These are phyloP conservation scores for Fusarium agapanthi DNA, from an alignment of 2,329 filamentous ascomycete genomes.

Conservation along the genomic window DNA sequence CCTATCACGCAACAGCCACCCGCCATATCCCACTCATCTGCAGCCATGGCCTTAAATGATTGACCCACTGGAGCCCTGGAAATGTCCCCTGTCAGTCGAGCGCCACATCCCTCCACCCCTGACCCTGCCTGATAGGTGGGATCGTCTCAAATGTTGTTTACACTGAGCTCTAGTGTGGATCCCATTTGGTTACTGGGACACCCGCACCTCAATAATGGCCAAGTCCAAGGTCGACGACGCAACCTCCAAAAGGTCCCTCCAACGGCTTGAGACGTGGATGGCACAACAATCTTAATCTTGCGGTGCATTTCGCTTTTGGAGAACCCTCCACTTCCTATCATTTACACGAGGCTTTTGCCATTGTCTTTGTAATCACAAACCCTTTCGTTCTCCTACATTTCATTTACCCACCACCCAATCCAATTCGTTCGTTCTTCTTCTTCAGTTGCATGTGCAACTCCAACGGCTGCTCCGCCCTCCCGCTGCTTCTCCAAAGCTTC, in stretches of 20 bases:
- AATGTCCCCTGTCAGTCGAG: constrained; percentile 20
- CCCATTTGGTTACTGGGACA: constrained; percentile 38
- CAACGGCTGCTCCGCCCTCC: constrained; percentile 29
- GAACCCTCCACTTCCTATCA: constrained; percentile 5
- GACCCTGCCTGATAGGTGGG: constrained; percentile 37
- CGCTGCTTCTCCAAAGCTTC: constrained; percentile 17
- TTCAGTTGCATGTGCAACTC: constrained; percentile 28
- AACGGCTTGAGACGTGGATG: constrained; percentile 22
- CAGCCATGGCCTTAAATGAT: constrained; percentile 5
- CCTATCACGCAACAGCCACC: constrained; percentile 18
- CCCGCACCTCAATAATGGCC: constrained; percentile 18
- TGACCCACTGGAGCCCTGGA: constrained; percentile 21
- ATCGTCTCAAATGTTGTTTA: constrained; percentile 37
- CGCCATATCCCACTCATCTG: constrained; percentile 11
- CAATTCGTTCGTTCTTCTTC: neutral
- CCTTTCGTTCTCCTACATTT: neutral
- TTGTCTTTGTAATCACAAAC: constrained; percentile 6
- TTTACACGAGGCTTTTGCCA: neutral
- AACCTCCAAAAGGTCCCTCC: constrained; percentile 31
- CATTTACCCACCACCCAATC: neutral
- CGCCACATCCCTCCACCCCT: constrained; percentile 26
- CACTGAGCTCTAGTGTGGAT: constrained; percentile 31
- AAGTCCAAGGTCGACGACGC: constrained; percentile 17
- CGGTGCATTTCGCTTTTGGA: constrained; percentile 11
- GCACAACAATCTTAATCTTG: constrained; percentile 24